phyloP scores from a whole-genome alignment of 768 basidiomycete genomes.

The Strobilomyces echinocephalus region DNA sequence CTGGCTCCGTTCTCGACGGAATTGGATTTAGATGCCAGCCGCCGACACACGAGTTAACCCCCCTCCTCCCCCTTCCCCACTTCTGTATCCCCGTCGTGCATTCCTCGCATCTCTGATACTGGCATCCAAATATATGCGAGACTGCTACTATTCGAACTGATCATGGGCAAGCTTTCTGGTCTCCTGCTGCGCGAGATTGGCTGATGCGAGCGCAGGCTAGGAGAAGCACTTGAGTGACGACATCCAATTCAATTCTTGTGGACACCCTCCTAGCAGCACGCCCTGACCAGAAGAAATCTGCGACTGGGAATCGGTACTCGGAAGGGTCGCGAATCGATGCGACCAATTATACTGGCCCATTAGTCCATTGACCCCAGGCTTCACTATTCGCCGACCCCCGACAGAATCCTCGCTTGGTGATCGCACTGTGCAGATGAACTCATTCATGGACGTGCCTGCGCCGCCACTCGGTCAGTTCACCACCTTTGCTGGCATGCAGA shows the following conservation, averaged over 20 bases:
- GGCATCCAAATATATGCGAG: conserved; percentile 90
- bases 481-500: conserved; percentile 32
- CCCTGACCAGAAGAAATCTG: conserved; percentile 12
- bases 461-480: conserved; percentile 35
- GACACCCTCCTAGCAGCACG: not conserved
- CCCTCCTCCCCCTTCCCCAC: conserved; percentile 62
- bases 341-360: conserved; percentile 23
- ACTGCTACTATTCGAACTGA: conserved; percentile 87
- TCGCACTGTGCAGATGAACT: conserved; percentile 52
- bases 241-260: conserved; percentile 23
- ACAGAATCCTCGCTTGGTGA: conserved; percentile 55
- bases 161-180: conserved; percentile 94
- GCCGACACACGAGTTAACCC: conserved; percentile 18
- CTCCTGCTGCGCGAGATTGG: conserved; percentile 82
- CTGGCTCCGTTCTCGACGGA: conserved; percentile 14
- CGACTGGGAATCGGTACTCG: conserved; percentile 29
- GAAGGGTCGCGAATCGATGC: conserved; percentile 10
- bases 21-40: conserved; percentile 9
- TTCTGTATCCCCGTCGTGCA: conserved; percentile 82
- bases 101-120: conserved; percentile 87
- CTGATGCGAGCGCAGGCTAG: conserved; percentile 82
- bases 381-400: conserved; percentile 57
- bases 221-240: conserved; percentile 73
- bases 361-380: conserved; percentile 52
- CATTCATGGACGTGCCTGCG: conserved; percentile 43